phyloP scores from a whole-genome alignment of 352 stramenopile species.

The Globisporangium paddicum region DNA sequence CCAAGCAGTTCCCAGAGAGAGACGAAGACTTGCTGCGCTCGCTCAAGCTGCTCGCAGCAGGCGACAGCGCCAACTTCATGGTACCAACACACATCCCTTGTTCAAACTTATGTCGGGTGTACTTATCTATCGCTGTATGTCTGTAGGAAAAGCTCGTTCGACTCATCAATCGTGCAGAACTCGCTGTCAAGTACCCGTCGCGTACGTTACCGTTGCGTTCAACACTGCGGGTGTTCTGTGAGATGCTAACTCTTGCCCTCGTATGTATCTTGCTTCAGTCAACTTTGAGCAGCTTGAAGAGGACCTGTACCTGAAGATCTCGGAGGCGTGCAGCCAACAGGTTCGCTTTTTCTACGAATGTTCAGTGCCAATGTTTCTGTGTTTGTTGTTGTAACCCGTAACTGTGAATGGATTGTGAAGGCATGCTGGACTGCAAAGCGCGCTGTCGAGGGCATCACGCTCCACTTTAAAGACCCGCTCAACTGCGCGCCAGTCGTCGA shows the following conservation, averaged over 20 bases:
- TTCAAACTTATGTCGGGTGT: too few relatives aligned
- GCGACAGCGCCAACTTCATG: constrained; percentile 74
- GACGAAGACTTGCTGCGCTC: constrained; percentile 74
- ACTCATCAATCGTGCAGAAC: constrained; percentile 79
- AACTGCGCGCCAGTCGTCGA: constrained; percentile 68
- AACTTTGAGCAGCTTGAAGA: constrained; percentile 85
- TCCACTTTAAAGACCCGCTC: constrained; percentile 75
- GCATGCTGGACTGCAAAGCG: constrained; percentile 68
- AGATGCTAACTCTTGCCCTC: neutral
- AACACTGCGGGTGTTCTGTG: neutral
- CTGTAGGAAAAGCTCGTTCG: constrained; percentile 74
- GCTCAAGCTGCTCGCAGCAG: constrained; percentile 62
- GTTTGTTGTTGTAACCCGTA: neutral
- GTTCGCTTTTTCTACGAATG: constrained; percentile 19
- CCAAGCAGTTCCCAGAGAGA: constrained; percentile 80
- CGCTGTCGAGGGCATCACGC: constrained; percentile 67
- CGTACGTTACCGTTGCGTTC: constrained; percentile 20
- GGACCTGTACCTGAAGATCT: constrained; percentile 68
- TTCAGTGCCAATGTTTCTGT: too few relatives aligned
- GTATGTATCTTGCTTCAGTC: constrained; percentile 21
- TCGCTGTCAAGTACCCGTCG: constrained; percentile 70
- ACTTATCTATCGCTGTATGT: neutral
- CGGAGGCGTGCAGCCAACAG: constrained; percentile 53
- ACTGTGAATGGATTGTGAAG: constrained; percentile 14
- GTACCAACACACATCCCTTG: constrained; percentile 19